Conservation (phyloP, 108 stramenopile species). For the Cyclostephanos tholiformis region DNA sequence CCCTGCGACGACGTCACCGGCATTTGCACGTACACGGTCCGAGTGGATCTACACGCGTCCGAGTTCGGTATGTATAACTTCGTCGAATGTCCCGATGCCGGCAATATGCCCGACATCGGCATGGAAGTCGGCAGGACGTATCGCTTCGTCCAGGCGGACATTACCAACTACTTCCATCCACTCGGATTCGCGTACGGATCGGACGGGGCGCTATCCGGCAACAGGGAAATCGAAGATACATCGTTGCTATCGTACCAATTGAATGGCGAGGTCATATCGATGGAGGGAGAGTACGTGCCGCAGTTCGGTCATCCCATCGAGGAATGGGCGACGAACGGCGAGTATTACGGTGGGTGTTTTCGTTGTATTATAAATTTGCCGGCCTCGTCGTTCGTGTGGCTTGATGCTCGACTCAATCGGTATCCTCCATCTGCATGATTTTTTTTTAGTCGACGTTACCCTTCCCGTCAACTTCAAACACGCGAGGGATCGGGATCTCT, state of each 20-base stretch:
- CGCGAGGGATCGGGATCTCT: slow-evolving; percentile 80
- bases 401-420: too few relatives aligned
- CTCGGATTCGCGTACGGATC: slow-evolving; percentile 89
- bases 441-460: slow-evolving; percentile 40
- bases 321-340: slow-evolving; percentile 63
- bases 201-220: slow-evolving; percentile 80
- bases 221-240: slow-evolving; percentile 72
- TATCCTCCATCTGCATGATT: too few relatives aligned
- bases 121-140: slow-evolving; percentile 81
- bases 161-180: slow-evolving; percentile 72
- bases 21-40: slow-evolving; percentile 31
- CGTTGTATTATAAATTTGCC: too few relatives aligned
- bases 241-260: slow-evolving; percentile 55
- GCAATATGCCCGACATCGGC: slow-evolving; percentile 73
- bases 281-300: slow-evolving; percentile 75
- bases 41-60: slow-evolving; percentile 45
- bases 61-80: slow-evolving; percentile 74
- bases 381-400: too few relatives aligned
- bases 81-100: slow-evolving; percentile 69
- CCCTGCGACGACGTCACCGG: slow-evolving; percentile 19
- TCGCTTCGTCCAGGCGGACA: slow-evolving; percentile 68
- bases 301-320: slow-evolving; percentile 70
- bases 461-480: slow-evolving; percentile 49
- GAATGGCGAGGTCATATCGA: slow-evolving; percentile 74
- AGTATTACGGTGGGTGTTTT: slow-evolving; percentile 39